Evolutionary conservation across 2,329 filamentous ascomycete genomes (phyloP).

Genomic region (Aspergillus arachidicola): DNA sequence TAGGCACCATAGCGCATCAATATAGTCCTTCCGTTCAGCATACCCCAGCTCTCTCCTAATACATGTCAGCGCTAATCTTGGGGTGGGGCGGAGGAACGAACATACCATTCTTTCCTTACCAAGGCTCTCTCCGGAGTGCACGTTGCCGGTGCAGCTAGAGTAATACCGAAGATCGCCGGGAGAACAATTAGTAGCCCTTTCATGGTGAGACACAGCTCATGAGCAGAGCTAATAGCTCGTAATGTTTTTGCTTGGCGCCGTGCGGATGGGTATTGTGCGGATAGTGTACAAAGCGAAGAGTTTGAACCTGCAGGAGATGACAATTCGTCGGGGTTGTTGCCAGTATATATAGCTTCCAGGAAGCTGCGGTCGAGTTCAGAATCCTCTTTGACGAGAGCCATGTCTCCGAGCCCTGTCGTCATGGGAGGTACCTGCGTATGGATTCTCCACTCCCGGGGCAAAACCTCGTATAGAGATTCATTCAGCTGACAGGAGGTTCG

Average conservation of each 20-base stretch:
- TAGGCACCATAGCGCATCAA: constrained; percentile 15
- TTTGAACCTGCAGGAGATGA: background rate
- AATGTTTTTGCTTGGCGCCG: background rate
- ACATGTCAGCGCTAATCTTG: background rate
- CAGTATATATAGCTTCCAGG: background rate
- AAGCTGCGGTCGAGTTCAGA: background rate
- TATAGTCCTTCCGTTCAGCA: constrained; percentile 11
- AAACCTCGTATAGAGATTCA: background rate
- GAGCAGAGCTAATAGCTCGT: background rate
- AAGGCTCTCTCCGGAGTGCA: background rate
- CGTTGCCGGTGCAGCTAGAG: background rate
- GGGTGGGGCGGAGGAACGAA: too few species aligned
- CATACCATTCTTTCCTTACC: background rate
- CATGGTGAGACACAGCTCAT: background rate
- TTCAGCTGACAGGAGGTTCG: background rate
- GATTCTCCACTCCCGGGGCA: background rate
- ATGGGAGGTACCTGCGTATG: background rate
- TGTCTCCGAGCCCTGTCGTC: background rate
- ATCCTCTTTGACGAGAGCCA: too few species aligned
- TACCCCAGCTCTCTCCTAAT: background rate
- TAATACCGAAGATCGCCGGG: background rate
- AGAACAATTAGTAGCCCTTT: background rate
- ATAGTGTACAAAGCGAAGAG: too few species aligned
- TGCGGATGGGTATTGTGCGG: background rate
- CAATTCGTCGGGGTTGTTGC: background rate